Base-by-base conservation (phyloP, 1,284 basidiomycete species). In the Anthracocystis panici-leucophaei region DNA sequence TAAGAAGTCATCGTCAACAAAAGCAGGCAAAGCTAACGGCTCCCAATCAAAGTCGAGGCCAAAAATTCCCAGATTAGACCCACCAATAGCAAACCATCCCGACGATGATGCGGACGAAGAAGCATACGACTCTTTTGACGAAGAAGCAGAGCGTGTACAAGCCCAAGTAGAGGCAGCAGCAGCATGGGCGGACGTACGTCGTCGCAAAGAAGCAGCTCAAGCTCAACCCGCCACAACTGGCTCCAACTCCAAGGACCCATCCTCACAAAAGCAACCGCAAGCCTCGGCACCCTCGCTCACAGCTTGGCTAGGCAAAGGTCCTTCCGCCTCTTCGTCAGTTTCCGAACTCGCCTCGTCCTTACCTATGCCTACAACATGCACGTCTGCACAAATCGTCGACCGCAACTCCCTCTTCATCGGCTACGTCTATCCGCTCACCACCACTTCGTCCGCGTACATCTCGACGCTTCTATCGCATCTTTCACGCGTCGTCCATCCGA, bases 381-480 rank as follows among this genome's bases (percentile, higher is more conserved):
- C 51, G 2, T 58, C 67, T 4, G 81, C 83, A 0, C 78, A 74
- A 45, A 74, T 84, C 42, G 67, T 74, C 49, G 83, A 85, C 58
- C 80, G 83, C 48, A 67, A 67, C 65, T 81, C 79, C 7, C 78
- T 83, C 35, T 85, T 85, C 62, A 62, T 84, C 54, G 82, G 77
- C 52, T 84, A 79, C 53, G 82, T 81, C 35, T 84, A 82, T 40
- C 78, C 82, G 3, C 57, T 84, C 33, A 65, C 58, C 10, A 76
- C 67, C 12, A 29, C 65, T 2, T 68, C 74, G 1, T 27, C 74
- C 21, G 65, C 68, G 6, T 59, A 67, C 45, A 65, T 82, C 21
- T 45, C 73, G 3, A 50, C 75, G 11, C 55, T 78, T 20, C 75
- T 85, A 9, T 75, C 72, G 16, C 80, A 85, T 48, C 75, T 85